A percentile compares a stretch with the other conserved stretches of the same genome.
Evolutionary conservation across 768 basidiomycete genomes (phyloP).

Genomic region (Boletus huronensis): DNA sequence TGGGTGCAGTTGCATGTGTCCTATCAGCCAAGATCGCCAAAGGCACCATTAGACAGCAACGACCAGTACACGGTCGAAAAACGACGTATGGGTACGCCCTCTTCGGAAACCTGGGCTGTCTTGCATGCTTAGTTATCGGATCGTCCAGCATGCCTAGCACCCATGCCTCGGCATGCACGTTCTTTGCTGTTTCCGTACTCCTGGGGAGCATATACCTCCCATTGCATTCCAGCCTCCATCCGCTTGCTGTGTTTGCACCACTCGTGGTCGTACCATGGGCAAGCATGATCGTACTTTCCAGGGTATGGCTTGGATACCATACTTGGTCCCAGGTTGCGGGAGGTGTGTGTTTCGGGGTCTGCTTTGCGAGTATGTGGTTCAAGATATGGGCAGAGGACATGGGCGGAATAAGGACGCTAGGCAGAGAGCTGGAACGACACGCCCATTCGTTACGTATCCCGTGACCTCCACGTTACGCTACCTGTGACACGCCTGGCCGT

Average conservation of each 20-base stretch:
- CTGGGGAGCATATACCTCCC: constrained; percentile 59
- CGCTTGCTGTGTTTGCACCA: constrained; percentile 33
- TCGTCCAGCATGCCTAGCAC: constrained; percentile 77
- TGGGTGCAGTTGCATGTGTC: constrained; percentile 54
- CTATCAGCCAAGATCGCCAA: constrained; percentile 62
- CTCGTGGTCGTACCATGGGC: constrained; percentile 56
- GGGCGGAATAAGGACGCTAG: constrained; percentile 19
- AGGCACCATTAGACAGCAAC: constrained; percentile 56
- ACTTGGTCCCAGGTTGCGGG: constrained; percentile 65
- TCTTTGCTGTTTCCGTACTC: constrained; percentile 56
- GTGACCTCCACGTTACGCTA: constrained; percentile 27
- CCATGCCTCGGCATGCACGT: constrained; percentile 68
- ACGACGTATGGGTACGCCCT: constrained; percentile 63
- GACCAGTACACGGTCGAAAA: constrained; percentile 50
- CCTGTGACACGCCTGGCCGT: constrained; percentile 21
- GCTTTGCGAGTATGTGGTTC: constrained; percentile 56
- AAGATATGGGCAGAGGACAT: constrained; percentile 44
- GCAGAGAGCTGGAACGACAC: constrained; percentile 11
- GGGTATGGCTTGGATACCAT: constrained; percentile 76
- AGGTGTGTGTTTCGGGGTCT: constrained; percentile 54
- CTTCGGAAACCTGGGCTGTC: not conserved
- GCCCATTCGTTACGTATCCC: not conserved
- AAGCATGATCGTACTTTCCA: constrained; percentile 51
- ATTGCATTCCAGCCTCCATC: constrained; percentile 51
- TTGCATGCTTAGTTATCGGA: not conserved